These are phyloP conservation scores for Rhizopogon vinicolor DNA, from an alignment of 768 basidiomycete species.

Conservation along the genomic window DNA sequence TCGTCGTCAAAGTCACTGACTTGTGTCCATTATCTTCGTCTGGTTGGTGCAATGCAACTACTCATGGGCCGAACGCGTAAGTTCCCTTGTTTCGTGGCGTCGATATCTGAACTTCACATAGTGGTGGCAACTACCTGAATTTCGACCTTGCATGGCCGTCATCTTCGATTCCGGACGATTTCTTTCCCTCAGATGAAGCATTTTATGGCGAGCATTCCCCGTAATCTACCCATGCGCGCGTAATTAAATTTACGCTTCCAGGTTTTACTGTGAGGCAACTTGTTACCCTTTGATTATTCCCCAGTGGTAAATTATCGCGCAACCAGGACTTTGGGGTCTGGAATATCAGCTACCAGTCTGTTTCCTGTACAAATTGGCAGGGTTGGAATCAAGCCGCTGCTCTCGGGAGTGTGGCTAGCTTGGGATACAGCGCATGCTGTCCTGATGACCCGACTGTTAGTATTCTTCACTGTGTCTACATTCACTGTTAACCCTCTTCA, in stretches of 20 bases:
- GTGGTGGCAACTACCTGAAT: conserved; percentile 67
- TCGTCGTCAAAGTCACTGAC: conserved; percentile 78
- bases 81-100: conserved; percentile 17
- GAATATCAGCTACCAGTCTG: conserved; percentile 69
- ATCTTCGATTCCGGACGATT: conserved; percentile 58
- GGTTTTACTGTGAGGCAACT: conserved; percentile 34
- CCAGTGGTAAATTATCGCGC: neutral
- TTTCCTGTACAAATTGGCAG: conserved; percentile 64
- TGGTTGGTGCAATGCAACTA: conserved; percentile 73
- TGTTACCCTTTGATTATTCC: neutral
- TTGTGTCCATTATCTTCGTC: conserved; percentile 59
- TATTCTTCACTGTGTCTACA: conserved; percentile 1
- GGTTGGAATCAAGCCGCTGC: conserved; percentile 56
- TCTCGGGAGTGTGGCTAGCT: conserved; percentile 58
- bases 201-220: conserved; percentile 48
- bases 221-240: neutral
- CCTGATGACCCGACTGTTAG: conserved; percentile 62
- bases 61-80: conserved; percentile 57
- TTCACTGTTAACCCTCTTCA: neutral
- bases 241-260: conserved; percentile 24
- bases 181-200: conserved; percentile 68
- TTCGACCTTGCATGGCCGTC: conserved; percentile 85
- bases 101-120: conserved; percentile 21
- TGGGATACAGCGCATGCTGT: conserved; percentile 65
- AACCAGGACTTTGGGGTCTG: conserved; percentile 80